A percentile compares a stretch with the other conserved stretches of the same genome.
Evolutionary conservation across 352 stramenopile genomes (phyloP).

Genomic region (Phytophthora litchii): DNA sequence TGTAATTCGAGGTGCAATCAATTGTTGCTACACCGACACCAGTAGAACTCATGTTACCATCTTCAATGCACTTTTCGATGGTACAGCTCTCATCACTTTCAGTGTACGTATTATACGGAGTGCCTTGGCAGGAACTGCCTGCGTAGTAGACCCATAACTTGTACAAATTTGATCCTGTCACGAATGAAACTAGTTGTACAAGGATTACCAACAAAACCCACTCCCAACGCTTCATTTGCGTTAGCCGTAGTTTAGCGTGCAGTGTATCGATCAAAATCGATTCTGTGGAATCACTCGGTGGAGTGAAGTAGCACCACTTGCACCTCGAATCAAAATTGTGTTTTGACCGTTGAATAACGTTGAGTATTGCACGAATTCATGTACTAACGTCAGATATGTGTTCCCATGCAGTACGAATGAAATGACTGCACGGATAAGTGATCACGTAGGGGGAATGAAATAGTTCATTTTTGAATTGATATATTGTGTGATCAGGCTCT

Average conservation of each 20-base stretch:
- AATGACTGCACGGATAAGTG: too few relatives aligned
- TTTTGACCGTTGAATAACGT: not conserved
- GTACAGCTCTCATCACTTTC: slow-evolving; percentile 12
- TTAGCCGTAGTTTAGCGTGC: too few relatives aligned
- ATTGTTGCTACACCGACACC: slow-evolving; percentile 15
- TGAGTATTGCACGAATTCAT: too few relatives aligned
- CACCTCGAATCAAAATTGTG: too few relatives aligned
- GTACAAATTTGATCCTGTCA: slow-evolving; percentile 16
- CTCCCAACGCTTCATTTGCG: not conserved
- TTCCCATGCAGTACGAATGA: too few relatives aligned
- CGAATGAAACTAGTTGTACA: not conserved
- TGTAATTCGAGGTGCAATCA: slow-evolving; percentile 36
- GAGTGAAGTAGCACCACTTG: too few relatives aligned
- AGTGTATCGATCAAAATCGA: not conserved
- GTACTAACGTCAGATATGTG: too few relatives aligned
- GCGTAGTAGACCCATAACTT: slow-evolving; percentile 28
- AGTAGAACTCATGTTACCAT: slow-evolving; percentile 20
- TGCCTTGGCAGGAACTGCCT: slow-evolving; percentile 23
- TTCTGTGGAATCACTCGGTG: slow-evolving; percentile 2
- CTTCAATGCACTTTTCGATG: slow-evolving; percentile 3
- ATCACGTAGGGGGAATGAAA: too few relatives aligned
- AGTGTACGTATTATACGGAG: slow-evolving; percentile 26
- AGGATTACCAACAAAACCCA: not conserved
- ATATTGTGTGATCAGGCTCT: too few relatives aligned
- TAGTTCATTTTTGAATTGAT: too few relatives aligned